Evolutionary conservation across 1,139 yeast genomes (phyloP).

Genomic region (Pichiaceae sp.): DNA sequence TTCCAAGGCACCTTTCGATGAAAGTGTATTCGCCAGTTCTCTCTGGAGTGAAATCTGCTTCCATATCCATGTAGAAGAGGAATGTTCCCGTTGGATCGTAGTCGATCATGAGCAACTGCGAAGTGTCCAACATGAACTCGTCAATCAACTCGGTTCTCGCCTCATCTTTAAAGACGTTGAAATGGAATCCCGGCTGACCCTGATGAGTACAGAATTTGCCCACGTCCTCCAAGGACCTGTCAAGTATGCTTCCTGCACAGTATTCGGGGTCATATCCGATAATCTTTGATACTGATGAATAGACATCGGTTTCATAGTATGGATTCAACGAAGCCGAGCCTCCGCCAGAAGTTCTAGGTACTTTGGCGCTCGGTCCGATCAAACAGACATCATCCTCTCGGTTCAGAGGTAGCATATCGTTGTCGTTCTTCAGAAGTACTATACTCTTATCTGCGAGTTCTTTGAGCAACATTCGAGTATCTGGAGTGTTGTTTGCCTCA

Average conservation of each 20-base stretch:
- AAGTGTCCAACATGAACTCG: constrained; percentile 24
- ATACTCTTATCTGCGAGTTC: constrained; percentile 42
- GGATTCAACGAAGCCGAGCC: constrained; percentile 44
- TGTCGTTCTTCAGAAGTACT: constrained; percentile 47
- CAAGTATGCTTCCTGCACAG: constrained; percentile 30
- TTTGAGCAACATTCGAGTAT: constrained; percentile 36
- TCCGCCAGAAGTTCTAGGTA: constrained; percentile 37
- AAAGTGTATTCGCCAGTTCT: constrained; percentile 41
- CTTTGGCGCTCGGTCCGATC: constrained; percentile 44
- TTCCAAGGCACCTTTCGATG: constrained; percentile 44
- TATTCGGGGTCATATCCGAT: constrained; percentile 20
- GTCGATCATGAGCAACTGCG: constrained; percentile 40
- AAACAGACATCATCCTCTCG: constrained; percentile 34
- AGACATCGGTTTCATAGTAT: constrained; percentile 26
- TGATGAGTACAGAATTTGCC: constrained; percentile 23
- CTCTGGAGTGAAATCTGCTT: constrained; percentile 38
- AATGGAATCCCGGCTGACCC: too few species aligned
- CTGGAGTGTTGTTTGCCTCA: constrained; percentile 34
- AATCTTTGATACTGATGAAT: neutral
- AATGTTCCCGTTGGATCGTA: constrained; percentile 27
- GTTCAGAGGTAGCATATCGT: constrained; percentile 32
- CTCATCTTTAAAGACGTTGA: constrained; percentile 27
- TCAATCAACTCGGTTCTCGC: constrained; percentile 31
- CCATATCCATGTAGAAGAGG: constrained; percentile 36
- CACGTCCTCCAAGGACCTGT: constrained; percentile 25